A percentile compares a stretch with the other conserved stretches of the same genome.
Conservation (phyloP, 2,329 filamentous ascomycete genomes). For the Ceratocystis lukuohia region DNA sequence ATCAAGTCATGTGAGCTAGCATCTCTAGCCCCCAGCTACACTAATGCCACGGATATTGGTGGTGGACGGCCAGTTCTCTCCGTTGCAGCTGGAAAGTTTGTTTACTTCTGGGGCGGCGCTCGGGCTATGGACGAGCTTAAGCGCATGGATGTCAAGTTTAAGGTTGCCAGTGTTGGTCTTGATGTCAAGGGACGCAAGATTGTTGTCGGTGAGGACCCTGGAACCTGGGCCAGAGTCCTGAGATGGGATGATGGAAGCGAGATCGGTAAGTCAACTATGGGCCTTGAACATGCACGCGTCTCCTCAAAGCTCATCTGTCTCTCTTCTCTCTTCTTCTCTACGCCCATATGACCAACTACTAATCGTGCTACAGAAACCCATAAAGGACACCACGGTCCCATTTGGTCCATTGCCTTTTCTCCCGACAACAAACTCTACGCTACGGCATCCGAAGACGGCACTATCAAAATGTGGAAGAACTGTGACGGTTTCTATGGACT, state of each 20-base stretch:
- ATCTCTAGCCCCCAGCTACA: constrained; percentile 45
- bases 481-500: constrained; percentile 52
- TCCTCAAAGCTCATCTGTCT: not conserved
- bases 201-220: constrained; percentile 78
- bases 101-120: constrained; percentile 78
- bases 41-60: constrained; percentile 48
- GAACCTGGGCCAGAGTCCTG: constrained; percentile 95
- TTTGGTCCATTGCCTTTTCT: constrained; percentile 91
- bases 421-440: constrained; percentile 94
- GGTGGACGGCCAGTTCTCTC: constrained; percentile 61
- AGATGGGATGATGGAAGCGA: constrained; percentile 73
- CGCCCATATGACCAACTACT: constrained; percentile 13
- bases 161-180: constrained; percentile 80
- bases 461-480: constrained; percentile 82
- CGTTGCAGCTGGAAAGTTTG: constrained; percentile 85
- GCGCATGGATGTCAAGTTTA: constrained; percentile 63
- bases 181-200: constrained; percentile 70
- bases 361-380: constrained; percentile 52
- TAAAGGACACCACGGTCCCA: constrained; percentile 92
- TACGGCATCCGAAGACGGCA: constrained; percentile 92
- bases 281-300: not conserved
- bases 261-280: constrained; percentile 41
- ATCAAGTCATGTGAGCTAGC: constrained; percentile 91
- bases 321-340: not conserved
- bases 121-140: constrained; percentile 62